Conservation (phyloP, 179 eudicot genomes). For the Silene vulgaris region DNA sequence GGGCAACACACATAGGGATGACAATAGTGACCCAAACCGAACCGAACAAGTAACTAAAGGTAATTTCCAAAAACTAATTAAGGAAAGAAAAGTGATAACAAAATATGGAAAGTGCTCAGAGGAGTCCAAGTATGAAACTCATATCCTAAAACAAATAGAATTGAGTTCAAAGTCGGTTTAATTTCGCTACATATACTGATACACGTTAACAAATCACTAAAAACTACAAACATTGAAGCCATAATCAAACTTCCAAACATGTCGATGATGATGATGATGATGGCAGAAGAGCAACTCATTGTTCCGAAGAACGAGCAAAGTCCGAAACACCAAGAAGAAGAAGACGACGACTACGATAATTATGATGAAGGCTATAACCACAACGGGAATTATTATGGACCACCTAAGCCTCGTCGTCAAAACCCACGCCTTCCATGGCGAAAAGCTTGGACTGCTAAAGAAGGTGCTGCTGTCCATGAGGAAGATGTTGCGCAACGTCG, state of each 20-base stretch:
- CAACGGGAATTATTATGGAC: not conserved
- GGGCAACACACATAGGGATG: too few relatives aligned
- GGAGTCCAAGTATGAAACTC: too few relatives aligned
- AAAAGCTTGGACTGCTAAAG: not conserved
- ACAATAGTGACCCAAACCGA: too few relatives aligned
- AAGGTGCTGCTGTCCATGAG: not conserved
- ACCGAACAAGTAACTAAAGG: too few relatives aligned
- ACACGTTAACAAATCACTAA: not conserved
- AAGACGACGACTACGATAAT: not conserved
- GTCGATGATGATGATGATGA: not conserved
- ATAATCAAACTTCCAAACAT: not conserved
- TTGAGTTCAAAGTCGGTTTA: too few relatives aligned
- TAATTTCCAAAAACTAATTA: too few relatives aligned
- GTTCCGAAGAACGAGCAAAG: not conserved
- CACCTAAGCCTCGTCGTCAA: not conserved
- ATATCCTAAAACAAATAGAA: too few relatives aligned
- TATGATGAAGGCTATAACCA: not conserved
- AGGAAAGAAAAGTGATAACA: too few relatives aligned
- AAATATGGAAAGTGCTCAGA: too few relatives aligned
- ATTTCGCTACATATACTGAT: not conserved
- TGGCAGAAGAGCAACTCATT: not conserved
- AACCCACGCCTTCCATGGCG: not conserved
- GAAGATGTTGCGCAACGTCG: not conserved
- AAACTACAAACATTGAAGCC: not conserved
- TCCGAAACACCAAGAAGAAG: constrained; percentile 7